Base-by-base conservation (phyloP, 2,329 filamentous ascomycete genomes). In the Aureobasidium sp. region DNA sequence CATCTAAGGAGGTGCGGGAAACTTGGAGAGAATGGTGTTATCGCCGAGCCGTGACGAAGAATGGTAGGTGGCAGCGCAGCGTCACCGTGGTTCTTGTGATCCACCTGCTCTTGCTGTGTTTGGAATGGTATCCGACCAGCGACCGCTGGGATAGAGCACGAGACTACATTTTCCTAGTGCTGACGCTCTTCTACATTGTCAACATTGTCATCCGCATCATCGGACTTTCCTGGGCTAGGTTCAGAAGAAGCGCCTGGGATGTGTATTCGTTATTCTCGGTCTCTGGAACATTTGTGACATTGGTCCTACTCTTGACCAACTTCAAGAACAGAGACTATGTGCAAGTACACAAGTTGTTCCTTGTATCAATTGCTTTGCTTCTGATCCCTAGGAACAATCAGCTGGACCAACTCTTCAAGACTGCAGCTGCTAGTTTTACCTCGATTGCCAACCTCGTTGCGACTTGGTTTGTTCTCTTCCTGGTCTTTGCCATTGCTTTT, bases 321-420 rank as follows among this genome's bases (percentile, higher is more conserved):
- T 81, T 81, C 50, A 66, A 76, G 29, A 76, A 78, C 46, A 77
- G 79, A 56, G 77, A 82, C n/a, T 91, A 93, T 68, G 81, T 87
- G 37, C 89, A 92, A 75, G 77, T 97, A 36, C 92, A 97, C 79
- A 99, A 99, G 75, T 84, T 96, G 64, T 97, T 96, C 73, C 82
- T 99, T 36, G 94, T 97, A 24, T 88, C 90, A 9, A 88, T 97
- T 61, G 87, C 94, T 2, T 81, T 97, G 9, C 80, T 99, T 57
- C 83, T 99, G 37, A 99, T 99, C 65, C 94, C 94, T 1, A 85
- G 95, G 57, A 99, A 99, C 72, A 95, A 99, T 69, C 92, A 96
- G 55, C 83, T 99, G 26, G 95, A 99, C 72, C 94, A 99, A 73
- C 84, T 99, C 0, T 99, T 99, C 84, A 99, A 99, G 75, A 99